Evolutionary conservation across 495 filamentous ascomycete genomes (phyloP), one percentile per base, ranked within the genome.

Genomic region (Penicillium odoratum): DNA sequence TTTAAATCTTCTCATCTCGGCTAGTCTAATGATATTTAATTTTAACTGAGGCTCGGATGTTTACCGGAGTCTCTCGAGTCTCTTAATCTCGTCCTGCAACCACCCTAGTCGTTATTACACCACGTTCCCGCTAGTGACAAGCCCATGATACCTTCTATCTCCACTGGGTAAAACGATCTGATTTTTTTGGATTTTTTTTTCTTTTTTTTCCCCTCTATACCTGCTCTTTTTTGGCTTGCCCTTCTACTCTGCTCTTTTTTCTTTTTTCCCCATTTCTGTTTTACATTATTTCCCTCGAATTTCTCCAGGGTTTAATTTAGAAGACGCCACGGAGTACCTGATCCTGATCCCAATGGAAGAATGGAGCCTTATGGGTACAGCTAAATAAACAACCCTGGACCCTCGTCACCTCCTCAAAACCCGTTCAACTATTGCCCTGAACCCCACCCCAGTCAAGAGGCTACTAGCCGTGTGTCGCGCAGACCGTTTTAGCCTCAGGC

Each of bases 311-410:
- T 44, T 36, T 43, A 53, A 53, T 43, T 53, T 53, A 43, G 51
- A 53, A 29, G 46, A 48, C 46, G 28, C 46, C 21, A 21, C 21
- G 21, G 21, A 21, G 21, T 48, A 31, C 60, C 64, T 18, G 46
- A 29, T 51, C 51, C 42, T 45, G 29, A 21, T 2, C 53, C 33
- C 51, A 10, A 21, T 21, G 21, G 21, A 21, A 70, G 61, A 56
- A 74, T 67, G 65, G 69, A 67, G 55, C 56, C 51, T 71, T 64
- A 68, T 56, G 57, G 44, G 60, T 69, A 66, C 74, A 74, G 71
- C 73, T 77, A 77, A 74, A 76, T 78, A 78, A 65, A 70, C 67
- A 61, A 76, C 74, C 74, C 73, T 75, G 73, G 74, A 75, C 75
- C 74, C 74, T 74, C 71, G 69, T 55, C 56, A 68, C 64, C 66